A percentile compares a stretch with the other conserved stretches of the same genome.
Conservation (phyloP, 1,284 basidiomycete genomes). For the Malassezia furfur region DNA sequence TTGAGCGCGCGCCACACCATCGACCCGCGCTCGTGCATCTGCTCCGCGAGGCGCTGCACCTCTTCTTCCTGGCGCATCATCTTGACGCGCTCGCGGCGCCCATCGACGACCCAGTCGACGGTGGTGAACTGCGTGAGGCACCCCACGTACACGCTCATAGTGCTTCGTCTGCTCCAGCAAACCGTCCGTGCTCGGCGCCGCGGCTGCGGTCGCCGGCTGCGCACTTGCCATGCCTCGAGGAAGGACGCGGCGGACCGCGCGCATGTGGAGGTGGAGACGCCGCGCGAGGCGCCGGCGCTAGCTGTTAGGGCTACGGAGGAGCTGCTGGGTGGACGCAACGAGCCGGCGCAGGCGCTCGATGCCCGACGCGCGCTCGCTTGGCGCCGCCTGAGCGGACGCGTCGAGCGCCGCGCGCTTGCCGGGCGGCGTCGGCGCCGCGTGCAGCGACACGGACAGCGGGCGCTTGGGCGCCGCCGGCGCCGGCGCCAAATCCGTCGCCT, state of each 20-base stretch:
- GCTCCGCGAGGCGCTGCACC: slow-evolving; percentile 26
- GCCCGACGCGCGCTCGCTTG: neutral
- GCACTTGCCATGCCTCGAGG: neutral
- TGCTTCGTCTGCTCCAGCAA: slow-evolving; percentile 2
- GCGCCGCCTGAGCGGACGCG: neutral
- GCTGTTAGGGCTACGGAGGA: slow-evolving; percentile 3
- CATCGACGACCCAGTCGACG: slow-evolving; percentile 47
- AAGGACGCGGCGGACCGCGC: too few species aligned
- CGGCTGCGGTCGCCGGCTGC: neutral
- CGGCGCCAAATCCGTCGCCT: neutral
- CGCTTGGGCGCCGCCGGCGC: neutral
- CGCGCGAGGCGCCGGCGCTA: neutral
- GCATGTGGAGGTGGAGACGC: neutral
- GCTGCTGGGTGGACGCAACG: neutral
- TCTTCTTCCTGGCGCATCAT: slow-evolving; percentile 27
- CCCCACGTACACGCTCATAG: slow-evolving; percentile 7
- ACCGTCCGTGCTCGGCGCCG: neutral
- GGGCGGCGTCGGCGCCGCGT: neutral
- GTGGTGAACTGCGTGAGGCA: slow-evolving; percentile 28
- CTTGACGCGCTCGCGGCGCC: slow-evolving; percentile 39
- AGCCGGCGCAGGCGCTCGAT: neutral
- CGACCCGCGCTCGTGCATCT: slow-evolving; percentile 17
- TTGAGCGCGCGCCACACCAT: slow-evolving; percentile 21
- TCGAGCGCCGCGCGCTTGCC: neutral
- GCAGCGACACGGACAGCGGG: neutral